Conservation (phyloP, 176 grass and related monocot genomes). For the Saccharum officinarum region DNA sequence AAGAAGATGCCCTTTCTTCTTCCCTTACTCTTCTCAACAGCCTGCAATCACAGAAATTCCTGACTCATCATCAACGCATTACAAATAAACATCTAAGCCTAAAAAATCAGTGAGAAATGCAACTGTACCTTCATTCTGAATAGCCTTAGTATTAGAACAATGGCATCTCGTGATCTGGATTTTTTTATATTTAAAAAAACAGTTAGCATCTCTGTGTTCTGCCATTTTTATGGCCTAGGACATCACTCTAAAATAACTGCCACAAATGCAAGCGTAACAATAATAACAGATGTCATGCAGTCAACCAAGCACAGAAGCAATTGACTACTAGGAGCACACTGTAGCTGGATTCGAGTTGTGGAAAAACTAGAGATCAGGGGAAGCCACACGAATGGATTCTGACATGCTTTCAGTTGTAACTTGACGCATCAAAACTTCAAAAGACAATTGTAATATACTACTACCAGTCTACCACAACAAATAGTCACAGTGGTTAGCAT, state of each 20-base stretch:
- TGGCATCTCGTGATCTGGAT: constrained; percentile 71
- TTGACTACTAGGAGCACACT: background rate
- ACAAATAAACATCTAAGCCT: background rate
- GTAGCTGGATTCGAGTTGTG: background rate
- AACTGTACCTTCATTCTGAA: constrained; percentile 73
- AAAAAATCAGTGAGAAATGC: background rate
- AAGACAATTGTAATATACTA: background rate
- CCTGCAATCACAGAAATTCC: constrained; percentile 45
- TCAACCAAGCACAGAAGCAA: background rate
- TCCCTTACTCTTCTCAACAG: constrained; percentile 83
- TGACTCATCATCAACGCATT: background rate
- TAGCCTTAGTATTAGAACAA: constrained; percentile 82
- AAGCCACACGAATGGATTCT: background rate
- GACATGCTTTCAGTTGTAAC: background rate
- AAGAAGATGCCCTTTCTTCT: constrained; percentile 90
- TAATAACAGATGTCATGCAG: background rate
- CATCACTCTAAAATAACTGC: background rate
- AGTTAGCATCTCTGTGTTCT: constrained; percentile 12
- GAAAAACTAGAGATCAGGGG: background rate
- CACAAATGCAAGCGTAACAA: background rate
- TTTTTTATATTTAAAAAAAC: background rate
- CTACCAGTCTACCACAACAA: background rate
- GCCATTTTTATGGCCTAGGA: background rate
- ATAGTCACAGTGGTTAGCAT: background rate
- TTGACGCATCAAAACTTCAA: background rate